A percentile compares a stretch with the other conserved stretches of the same genome.
Evolutionary conservation across 306 rosid genomes (phyloP).

Genomic region (Adenanthera pavonina): DNA sequence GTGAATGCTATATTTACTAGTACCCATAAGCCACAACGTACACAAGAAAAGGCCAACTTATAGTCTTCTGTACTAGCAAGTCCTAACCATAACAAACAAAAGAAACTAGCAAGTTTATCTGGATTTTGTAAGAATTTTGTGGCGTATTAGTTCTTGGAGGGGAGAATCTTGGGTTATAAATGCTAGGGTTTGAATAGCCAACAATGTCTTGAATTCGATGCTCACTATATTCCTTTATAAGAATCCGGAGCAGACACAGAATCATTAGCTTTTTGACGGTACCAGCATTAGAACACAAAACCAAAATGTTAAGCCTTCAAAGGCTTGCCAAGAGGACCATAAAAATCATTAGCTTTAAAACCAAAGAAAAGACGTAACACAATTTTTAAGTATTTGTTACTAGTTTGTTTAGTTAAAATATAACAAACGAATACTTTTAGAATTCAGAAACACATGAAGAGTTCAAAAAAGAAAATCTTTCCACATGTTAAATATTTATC

Average conservation of each 20-base stretch:
- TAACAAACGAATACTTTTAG: not conserved
- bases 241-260: not conserved
- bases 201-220: not conserved
- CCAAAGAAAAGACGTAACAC: not conserved
- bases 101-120: too few species aligned
- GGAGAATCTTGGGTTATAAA: too few species aligned
- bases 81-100: not conserved
- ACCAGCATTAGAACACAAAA: too few species aligned
- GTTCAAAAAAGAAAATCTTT: too few species aligned
- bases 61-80: not conserved
- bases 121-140: too few species aligned
- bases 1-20: not conserved
- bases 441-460: not conserved
- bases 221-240: not conserved
- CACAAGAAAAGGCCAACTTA: not conserved
- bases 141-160: too few species aligned
- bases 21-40: not conserved
- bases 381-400: not conserved
- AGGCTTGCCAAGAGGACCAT: too few species aligned
- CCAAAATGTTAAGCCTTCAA: too few species aligned
- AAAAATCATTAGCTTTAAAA: not conserved
- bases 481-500: too few species aligned
- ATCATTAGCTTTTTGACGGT: too few species aligned
- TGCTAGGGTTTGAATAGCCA: too few species aligned
- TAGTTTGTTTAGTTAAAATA: not conserved